Evolutionary conservation across 805 yeast species (phyloP).

Genomic region (Candida easanensis): DNA sequence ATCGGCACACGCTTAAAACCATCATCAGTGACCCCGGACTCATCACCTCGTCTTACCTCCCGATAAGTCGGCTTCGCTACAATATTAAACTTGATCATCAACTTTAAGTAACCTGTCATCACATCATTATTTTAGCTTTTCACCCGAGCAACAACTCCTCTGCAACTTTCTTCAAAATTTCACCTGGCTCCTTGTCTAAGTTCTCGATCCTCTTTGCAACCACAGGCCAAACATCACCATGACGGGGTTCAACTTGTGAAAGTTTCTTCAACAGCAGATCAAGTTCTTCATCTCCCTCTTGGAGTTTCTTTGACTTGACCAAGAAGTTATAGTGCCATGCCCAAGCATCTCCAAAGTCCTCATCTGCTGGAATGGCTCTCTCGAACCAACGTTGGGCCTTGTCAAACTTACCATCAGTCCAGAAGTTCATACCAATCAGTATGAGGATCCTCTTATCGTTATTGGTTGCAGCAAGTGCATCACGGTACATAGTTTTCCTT

Average conservation of each 20-base stretch:
- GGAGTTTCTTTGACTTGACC: constrained; percentile 28
- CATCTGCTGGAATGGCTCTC: constrained; percentile 55
- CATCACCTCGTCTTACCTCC: no score
- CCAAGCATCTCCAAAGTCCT: constrained; percentile 75
- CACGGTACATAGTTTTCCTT: constrained; percentile 56
- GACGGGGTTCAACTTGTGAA: constrained; percentile 48
- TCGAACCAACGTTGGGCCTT: constrained; percentile 76
- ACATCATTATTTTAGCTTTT: no score
- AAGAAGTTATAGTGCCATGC: constrained; percentile 55
- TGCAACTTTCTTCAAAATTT: constrained; percentile 35
- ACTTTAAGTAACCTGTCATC: no score
- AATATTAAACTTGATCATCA: no score
- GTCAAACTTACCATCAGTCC: constrained; percentile 57
- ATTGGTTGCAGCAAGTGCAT: constrained; percentile 66
- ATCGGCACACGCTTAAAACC: neutral
- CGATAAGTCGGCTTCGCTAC: no score
- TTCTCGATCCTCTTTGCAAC: constrained; percentile 48
- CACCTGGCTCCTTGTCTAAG: constrained; percentile 37
- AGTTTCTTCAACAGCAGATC: constrained; percentile 36
- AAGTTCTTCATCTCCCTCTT: constrained; percentile 32
- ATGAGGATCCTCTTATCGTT: constrained; percentile 58
- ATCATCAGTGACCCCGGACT: neutral
- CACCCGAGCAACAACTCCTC: constrained; percentile 4
- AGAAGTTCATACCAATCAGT: constrained; percentile 65
- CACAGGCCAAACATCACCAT: constrained; percentile 60